A percentile compares a stretch with the other conserved stretches of the same genome.
phyloP scores from a whole-genome alignment of 345 rosid species.

The Bruguiera sexangula region DNA sequence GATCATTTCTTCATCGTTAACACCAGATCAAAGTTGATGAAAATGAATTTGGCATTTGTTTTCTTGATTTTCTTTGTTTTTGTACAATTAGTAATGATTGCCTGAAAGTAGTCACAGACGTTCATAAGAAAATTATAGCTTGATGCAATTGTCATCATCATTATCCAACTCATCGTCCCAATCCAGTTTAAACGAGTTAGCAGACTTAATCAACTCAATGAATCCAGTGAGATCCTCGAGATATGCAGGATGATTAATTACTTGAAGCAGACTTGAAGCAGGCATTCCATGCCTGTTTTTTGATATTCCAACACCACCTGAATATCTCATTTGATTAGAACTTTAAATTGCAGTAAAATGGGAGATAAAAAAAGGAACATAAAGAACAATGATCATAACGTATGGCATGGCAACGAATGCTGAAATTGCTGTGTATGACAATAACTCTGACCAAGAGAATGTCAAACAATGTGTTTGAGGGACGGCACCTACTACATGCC shows the following conservation, averaged over 20 bases:
- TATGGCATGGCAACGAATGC: neutral
- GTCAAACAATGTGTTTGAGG: too few relatives aligned
- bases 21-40: neutral
- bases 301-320: conserved; percentile 76
- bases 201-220: conserved; percentile 72
- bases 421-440: too few relatives aligned
- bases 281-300: conserved; percentile 61
- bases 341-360: neutral
- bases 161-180: conserved; percentile 58
- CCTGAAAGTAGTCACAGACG: neutral
- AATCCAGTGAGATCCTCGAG: conserved; percentile 89
- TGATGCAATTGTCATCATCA: conserved; percentile 37
- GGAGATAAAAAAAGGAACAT: neutral
- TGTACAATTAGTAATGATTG: conserved; percentile 11
- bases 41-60: neutral
- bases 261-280: conserved; percentile 77
- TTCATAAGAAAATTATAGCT: conserved; percentile 23
- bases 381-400: neutral
- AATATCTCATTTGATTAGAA: conserved; percentile 9
- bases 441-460: too few relatives aligned
- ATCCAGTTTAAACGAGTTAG: conserved; percentile 55
- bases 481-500: too few relatives aligned
- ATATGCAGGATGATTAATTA: conserved; percentile 83
- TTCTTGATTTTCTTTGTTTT: neutral
- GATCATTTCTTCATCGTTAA: too few relatives aligned